Base-by-base conservation (phyloP, 2,329 filamentous ascomycete genomes). In the Fusarium falciforme region DNA sequence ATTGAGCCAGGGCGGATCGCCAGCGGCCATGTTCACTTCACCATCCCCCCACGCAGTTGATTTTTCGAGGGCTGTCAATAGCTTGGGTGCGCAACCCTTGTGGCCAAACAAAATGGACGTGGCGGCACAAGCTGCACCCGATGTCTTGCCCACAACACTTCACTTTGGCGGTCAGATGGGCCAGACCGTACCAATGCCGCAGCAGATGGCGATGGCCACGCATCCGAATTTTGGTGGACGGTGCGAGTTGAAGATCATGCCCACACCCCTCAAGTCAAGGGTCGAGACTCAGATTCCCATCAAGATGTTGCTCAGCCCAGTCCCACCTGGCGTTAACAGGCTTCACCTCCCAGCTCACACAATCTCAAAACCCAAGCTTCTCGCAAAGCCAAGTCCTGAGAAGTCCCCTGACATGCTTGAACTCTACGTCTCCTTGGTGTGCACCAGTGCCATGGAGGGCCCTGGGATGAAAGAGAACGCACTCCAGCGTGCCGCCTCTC, bases 281-380 rank as follows among this genome's bases (percentile, higher is more conserved):
- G 96, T 98, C 20, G 96, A 99, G 85, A 98, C 96, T 0, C 96
- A 98, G 80, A 98, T 98, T 76, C 94, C 93, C 10, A 94, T 98
- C 76, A 92, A 92, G 78, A 88, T 98, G 82, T 93, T 92, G 0
- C 83, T 98, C 42, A 92, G 91, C 66, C 91, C 93, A 22, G 85
- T 97, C 55, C 95, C 95, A 2, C 85, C 88, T 1, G 93, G 93
- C 12, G 90, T 95, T 66, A 93, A 92, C 73, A 94, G 93, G 80
- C 85, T 98, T 60, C 95, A 97, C 79, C 89, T 99, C 17, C 96
- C 96, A 6, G 91, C 93, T 5, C 92, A 98, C 80, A 97, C 94
- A 1, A 96, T 99, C 64, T 96, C 95, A 22, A 98, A 98, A 81
- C 94, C 95, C 8, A 98, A 98, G 83, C 88, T 98, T 27, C 88